Evolutionary conservation across 192 early-diverging fungal species (phyloP), one percentile per base, ranked within the genome.

Genomic region (Coemansia brasiliensis): DNA sequence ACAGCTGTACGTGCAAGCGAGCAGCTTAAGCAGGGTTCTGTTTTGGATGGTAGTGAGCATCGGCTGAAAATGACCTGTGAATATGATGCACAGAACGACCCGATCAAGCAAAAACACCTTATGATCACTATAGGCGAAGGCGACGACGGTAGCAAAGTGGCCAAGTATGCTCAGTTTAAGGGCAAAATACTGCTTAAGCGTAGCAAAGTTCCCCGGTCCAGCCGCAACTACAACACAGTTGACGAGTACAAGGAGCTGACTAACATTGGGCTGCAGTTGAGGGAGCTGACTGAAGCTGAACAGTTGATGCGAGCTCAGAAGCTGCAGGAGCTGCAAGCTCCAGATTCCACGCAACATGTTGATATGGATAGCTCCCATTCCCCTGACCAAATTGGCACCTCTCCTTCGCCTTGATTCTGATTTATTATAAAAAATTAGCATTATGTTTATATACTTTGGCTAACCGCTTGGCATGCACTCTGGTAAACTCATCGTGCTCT

Each of bases 261-360:
- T 39, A 65, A 48, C 32, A 15, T 79, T 29, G 61, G 50, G 22
- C 52, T 79, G 41, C 69, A 79, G 52, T 51, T 72, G 52, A 65
- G 75, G 43, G 75, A 68, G 10, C 57, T 72, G 24, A 59, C 65
- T 0, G 65, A 72, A 43, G 65, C 71, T 6, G 75, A 79, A 53
- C 52, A 61, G n/a, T 61, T 72, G 39, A 59, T 64, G 5, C 75
- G 69, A 27, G 8, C 65, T 26, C 49, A 51, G 27, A 51, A 32
- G 17, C 25, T 51, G 15, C 26, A 35, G n/a, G n/a, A 51, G 49
- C 27, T 51, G 6, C 17, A 40, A 10, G 32, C 32, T 35, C 32
- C 32, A 5, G 32, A 35, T 35, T 35, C 32, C 2, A 35, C 32
- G 7, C 32, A 29, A 6, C 27, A 29, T 29, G n/a, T n/a, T n/a